Evolutionary conservation across 192 early-diverging fungal genomes (phyloP), one percentile per base, ranked within the genome.

Genomic region (Podila epigama): DNA sequence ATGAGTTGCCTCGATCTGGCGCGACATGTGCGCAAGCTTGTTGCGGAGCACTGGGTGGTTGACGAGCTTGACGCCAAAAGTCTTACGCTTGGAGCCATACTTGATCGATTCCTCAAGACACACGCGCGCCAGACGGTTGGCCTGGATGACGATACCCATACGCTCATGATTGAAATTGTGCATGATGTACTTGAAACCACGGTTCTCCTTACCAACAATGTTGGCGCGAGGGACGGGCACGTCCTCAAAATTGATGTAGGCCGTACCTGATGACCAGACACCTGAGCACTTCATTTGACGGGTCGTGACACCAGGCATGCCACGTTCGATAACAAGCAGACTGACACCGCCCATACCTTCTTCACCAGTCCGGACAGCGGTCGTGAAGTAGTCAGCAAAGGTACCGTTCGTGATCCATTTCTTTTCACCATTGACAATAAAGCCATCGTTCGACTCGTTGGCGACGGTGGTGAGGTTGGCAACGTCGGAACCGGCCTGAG

Each of bases 401-500:
- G 85, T 84, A 66, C 93, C 92, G 77, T 92, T 94, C n/a, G 92
- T 92, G 56, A 91, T 85, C 91, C 91, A 95, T 71, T 91, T 93
- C 86, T 94, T 94, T 68, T 94, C 93, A 9, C 93, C 93, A 59
- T 94, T 94, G 51, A 92, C 87, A 37, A 93, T 83, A 68, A 87
- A 94, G 8, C 92, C 93, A 63, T 89, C 88, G 31, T 88, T 82
- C 31, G 83, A 66, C 66, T 86, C 79, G 60, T 87, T 89, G 29
- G 92, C 93, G 55, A 87, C 86, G 32, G 86, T 86, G 37, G 68
- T 72, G 22, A 95, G 70, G 70, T 87, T 89, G 51, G 93, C 93
- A 15, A 95, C 93, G 79, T 95, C 93, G 2, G 85, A 88, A 36
- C 86, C 86, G 32, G 84, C 86, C 64, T 77, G 68, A 27, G 92